Evolutionary conservation across 495 filamentous ascomycete genomes (phyloP), one percentile per base, ranked within the genome.

Genomic region (Annulohypoxylon nitens): DNA sequence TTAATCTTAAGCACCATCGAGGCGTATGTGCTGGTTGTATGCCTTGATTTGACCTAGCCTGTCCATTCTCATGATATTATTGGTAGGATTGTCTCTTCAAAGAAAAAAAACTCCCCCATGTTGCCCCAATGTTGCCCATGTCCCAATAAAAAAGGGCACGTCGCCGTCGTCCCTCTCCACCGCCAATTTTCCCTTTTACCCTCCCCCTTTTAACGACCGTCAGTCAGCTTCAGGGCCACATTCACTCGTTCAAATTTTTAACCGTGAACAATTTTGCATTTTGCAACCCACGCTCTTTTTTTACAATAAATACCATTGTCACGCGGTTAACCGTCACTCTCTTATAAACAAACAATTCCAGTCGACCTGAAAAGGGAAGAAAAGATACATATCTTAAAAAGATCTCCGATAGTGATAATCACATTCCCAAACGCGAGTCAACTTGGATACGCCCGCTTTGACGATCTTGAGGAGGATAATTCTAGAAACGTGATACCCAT

Each of bases 271-370:
- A n/a, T 47, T 48, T 70, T 71, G 68, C 64, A 64, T 69, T 69
- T 65, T 71, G 71, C 74, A 78, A 76, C 62, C 67, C 71, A 76
- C 76, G 59, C 69, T 78, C 76, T 6, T 78, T 78, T 73, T 61
- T 33, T 7, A 25, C 18, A 54, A 54, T 39, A 58, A 36, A 37
- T 37, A 37, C 54, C 11, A 41, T 48, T 60, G 61, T 64, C 37
- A 47, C 61, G 55, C 51, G 37, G 68, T 72, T 69, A 68, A 68
- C 54, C 36, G 55, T 69, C 73, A 59, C 51, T 76, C 69, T 58
- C 64, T 68, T 61, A 47, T 4, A 50, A 39, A 57, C 47, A 39
- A 58, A 48, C 25, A 26, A 54, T 26, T 30, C 25, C 50, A 14
- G 30, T 1, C 11, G 25, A 54, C 23, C 50, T n/a, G 5, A 58